Evolutionary conservation across 2,329 filamentous ascomycete species (phyloP).

Genomic region (Biscogniauxia mediterranea): DNA sequence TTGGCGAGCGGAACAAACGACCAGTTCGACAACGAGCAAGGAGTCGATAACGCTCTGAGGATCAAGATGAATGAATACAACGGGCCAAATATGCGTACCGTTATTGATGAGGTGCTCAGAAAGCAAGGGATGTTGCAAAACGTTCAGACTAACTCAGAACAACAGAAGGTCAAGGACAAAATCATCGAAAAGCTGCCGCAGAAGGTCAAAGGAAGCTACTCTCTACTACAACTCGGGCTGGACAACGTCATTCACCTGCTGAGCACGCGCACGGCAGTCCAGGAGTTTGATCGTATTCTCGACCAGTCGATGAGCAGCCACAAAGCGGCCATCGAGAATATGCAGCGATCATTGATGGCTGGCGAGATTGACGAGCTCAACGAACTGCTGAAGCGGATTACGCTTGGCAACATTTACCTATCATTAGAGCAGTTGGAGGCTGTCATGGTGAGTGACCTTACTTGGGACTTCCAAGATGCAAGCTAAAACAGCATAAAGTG

Average conservation of each 20-base stretch:
- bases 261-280: slow-evolving; percentile 15
- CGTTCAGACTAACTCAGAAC: slow-evolving; percentile 17
- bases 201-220: slow-evolving; percentile 21
- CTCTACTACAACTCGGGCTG: slow-evolving; percentile 17
- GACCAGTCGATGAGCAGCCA: slow-evolving; percentile 22
- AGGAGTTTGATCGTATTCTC: slow-evolving; percentile 20
- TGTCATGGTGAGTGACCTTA: slow-evolving; percentile 23
- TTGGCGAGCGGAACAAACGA: slow-evolving; percentile 21
- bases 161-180: slow-evolving; percentile 19
- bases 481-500: slow-evolving; percentile 14
- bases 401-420: slow-evolving; percentile 14
- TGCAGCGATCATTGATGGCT: slow-evolving; percentile 22
- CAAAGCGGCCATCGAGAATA: slow-evolving; percentile 22
- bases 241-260: slow-evolving; percentile 21
- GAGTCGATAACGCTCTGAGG: background rate
- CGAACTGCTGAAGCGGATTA: slow-evolving; percentile 28
- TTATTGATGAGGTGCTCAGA: slow-evolving; percentile 19
- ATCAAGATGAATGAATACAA: slow-evolving; percentile 22
- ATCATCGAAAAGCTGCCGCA: slow-evolving; percentile 20
- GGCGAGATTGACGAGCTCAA: slow-evolving; percentile 28
- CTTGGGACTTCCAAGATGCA: background rate
- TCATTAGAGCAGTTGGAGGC: slow-evolving; percentile 22
- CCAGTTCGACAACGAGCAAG: slow-evolving; percentile 1
- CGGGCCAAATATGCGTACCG: slow-evolving; percentile 20
- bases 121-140: slow-evolving; percentile 17